Evolutionary conservation across 2,329 filamentous ascomycete species (phyloP).

Genomic region (Colletotrichum falcatum): DNA sequence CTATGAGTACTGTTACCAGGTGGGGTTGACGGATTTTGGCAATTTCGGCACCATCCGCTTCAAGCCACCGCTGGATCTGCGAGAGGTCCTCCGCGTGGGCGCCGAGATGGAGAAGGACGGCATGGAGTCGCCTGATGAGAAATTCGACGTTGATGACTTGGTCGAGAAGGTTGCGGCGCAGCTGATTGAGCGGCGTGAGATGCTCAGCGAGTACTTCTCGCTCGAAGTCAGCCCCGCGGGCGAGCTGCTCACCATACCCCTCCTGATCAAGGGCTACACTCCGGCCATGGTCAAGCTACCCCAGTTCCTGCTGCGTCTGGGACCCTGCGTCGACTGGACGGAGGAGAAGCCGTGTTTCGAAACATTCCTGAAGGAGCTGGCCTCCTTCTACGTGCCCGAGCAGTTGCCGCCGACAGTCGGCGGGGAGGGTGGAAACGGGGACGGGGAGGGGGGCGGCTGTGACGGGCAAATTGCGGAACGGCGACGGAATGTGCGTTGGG

Average conservation of each 20-base stretch:
- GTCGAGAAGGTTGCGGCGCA: conserved; percentile 74
- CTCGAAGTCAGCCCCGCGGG: conserved; percentile 84
- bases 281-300: conserved; percentile 90
- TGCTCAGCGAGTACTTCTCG: conserved; percentile 94
- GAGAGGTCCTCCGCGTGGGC: conserved; percentile 78
- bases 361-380: conserved; percentile 86
- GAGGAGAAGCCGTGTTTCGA: conserved; percentile 89
- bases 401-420: conserved; percentile 70
- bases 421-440: conserved; percentile 45
- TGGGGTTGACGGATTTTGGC: conserved; percentile 93
- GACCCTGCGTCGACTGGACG: conserved; percentile 88
- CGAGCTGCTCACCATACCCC: conserved; percentile 81
- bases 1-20: conserved; percentile 94
- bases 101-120: conserved; percentile 74
- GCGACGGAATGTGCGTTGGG: conserved; percentile 76
- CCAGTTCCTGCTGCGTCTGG: conserved; percentile 86
- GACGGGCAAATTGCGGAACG: conserved; percentile 67
- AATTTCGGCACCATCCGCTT: conserved; percentile 92
- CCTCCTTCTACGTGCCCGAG: conserved; percentile 91
- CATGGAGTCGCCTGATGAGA: conserved; percentile 57
- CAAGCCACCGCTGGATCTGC: conserved; percentile 78
- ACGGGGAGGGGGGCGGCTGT: conserved; percentile 48
- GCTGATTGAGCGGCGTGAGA: conserved; percentile 81
- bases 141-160: conserved; percentile 75
- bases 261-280: conserved; percentile 89